Evolutionary conservation across 371 early-diverging fungal species (phyloP).

Genomic region (Mortierella sp.): DNA sequence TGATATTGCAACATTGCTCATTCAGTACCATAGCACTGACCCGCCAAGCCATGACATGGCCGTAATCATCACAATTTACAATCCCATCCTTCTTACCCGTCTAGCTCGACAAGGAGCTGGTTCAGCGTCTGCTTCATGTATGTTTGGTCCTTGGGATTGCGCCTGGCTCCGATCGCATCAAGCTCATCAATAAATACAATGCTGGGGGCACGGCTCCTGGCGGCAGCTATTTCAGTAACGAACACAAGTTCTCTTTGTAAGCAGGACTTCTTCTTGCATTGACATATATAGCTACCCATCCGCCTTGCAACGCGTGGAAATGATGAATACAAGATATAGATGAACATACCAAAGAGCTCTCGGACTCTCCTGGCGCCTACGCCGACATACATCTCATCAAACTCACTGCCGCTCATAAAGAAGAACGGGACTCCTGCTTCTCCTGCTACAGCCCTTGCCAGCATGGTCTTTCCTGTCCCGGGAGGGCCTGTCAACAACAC

Average conservation of each 20-base stretch:
- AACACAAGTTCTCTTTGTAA: no score
- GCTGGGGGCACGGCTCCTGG: slow-evolving; percentile 94
- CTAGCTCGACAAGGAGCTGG: slow-evolving; percentile 95
- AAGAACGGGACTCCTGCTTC: slow-evolving; percentile 98
- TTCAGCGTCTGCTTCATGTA: slow-evolving; percentile 97
- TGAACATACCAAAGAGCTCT: slow-evolving; percentile 73
- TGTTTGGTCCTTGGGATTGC: slow-evolving; percentile 92
- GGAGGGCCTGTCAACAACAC: slow-evolving; percentile 99
- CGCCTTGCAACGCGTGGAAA: no score
- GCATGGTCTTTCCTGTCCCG: slow-evolving; percentile 97
- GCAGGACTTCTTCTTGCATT: no score
- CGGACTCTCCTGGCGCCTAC: slow-evolving; percentile 94
- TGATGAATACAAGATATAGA: no score
- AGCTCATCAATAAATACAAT: slow-evolving; percentile 99
- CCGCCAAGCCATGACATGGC: no score
- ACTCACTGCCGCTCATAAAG: slow-evolving; percentile 97
- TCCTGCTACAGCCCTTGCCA: slow-evolving; percentile 91
- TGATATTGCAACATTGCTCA: no score
- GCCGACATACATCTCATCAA: slow-evolving; percentile 99
- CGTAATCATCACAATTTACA: no score
- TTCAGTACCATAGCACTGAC: no score
- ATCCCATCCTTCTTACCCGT: no score
- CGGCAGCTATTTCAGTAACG: no score
- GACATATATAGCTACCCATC: no score
- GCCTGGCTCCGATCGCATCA: slow-evolving; percentile 98